Evolutionary conservation across 1,284 basidiomycete genomes (phyloP).

Genomic region (Pseudozyma sp.): DNA sequence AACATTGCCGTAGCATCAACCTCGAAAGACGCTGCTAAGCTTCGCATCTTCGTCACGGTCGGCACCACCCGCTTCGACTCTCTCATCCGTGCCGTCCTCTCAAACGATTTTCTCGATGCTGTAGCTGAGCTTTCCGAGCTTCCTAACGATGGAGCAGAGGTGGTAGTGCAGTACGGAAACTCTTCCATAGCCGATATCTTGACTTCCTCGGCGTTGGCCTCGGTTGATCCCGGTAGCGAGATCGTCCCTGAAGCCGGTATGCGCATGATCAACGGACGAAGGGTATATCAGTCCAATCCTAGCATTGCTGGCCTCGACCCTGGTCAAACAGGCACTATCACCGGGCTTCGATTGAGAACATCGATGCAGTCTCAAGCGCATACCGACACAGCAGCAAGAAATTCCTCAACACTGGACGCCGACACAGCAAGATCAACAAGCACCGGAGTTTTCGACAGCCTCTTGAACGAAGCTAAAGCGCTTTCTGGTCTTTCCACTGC

Average conservation of each 20-base stretch:
- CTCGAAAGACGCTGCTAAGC: neutral
- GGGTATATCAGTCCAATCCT: constrained; percentile 38
- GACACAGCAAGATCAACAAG: constrained; percentile 6
- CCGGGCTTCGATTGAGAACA: constrained; percentile 25
- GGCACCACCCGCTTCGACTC: constrained; percentile 61
- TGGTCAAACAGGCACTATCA: constrained; percentile 40
- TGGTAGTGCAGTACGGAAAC: constrained; percentile 43
- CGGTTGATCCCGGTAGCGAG: constrained; percentile 39
- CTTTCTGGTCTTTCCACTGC: constrained; percentile 7
- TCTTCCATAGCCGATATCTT: constrained; percentile 44
- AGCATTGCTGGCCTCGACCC: constrained; percentile 39
- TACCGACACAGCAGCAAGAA: neutral
- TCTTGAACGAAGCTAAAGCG: constrained; percentile 35
- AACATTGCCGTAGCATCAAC: neutral
- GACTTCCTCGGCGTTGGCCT: constrained; percentile 24
- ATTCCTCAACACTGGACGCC: no score
- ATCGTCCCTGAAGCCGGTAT: constrained; percentile 45
- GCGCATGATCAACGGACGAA: constrained; percentile 39
- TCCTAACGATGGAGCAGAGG: neutral
- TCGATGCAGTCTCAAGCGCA: neutral
- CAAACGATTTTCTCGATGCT: constrained; percentile 25
- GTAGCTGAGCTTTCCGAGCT: constrained; percentile 21
- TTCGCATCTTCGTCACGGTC: constrained; percentile 57
- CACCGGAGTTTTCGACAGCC: constrained; percentile 25
- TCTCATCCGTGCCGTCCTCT: constrained; percentile 47